phyloP scores from a whole-genome alignment of 116 monocot species.

The Cymodocea nodosa region DNA sequence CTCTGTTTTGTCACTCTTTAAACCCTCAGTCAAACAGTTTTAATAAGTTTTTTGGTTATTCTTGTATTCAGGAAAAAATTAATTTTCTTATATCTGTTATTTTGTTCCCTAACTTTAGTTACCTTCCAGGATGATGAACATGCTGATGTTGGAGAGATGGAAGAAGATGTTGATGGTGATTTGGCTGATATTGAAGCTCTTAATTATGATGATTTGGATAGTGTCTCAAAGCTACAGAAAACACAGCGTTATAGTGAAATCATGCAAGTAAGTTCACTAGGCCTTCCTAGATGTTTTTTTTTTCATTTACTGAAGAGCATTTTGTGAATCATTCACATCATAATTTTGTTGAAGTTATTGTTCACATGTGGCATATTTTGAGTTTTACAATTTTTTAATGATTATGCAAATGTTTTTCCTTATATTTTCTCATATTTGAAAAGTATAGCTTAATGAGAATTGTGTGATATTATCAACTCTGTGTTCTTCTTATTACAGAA shows the following conservation, averaged over 20 bases:
- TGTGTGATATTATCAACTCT: neutral
- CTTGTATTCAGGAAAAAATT: neutral
- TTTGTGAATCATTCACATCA: too few relatives aligned
- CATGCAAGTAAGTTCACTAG: constrained; percentile 49
- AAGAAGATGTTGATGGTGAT: constrained; percentile 66
- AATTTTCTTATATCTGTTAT: neutral
- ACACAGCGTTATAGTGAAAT: constrained; percentile 76
- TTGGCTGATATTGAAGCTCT: constrained; percentile 82
- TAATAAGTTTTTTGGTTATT: neutral
- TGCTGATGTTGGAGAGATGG: constrained; percentile 41
- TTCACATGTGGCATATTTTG: too few relatives aligned
- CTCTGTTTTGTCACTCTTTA: neutral
- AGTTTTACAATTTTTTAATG: too few relatives aligned
- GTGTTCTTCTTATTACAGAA: constrained; percentile 29
- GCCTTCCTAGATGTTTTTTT: neutral
- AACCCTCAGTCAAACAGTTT: neutral
- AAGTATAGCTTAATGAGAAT: too few relatives aligned
- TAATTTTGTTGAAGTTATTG: too few relatives aligned
- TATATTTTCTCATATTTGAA: neutral
- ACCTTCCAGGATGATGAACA: constrained; percentile 50
- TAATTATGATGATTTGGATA: constrained; percentile 88
- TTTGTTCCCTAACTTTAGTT: neutral
- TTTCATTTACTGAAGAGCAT: neutral
- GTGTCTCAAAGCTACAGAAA: constrained; percentile 91
- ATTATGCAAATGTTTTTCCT: too few relatives aligned